Percentiles rank a stretch among this genome's conserved stretches.
These are phyloP conservation scores for Leersia perrieri DNA, from an alignment of 176 grass and related monocot genomes.

Conservation along the genomic window DNA sequence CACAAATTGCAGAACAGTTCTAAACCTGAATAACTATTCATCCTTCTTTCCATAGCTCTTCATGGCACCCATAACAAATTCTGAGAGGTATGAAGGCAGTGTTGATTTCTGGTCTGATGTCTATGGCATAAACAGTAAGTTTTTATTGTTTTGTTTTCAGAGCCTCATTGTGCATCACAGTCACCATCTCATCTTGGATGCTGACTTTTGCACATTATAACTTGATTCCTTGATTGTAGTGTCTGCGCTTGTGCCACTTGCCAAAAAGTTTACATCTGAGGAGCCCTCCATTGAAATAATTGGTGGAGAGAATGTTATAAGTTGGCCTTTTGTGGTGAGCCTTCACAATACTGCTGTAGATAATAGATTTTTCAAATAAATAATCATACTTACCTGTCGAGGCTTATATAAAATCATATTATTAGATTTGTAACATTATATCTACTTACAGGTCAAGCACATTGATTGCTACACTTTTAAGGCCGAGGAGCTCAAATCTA, in stretches of 20 bases:
- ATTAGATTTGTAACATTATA: conserved; percentile 2
- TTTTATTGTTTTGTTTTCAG: background rate
- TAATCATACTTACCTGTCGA: background rate
- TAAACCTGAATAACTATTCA: conserved; percentile 29
- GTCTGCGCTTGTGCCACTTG: conserved; percentile 81
- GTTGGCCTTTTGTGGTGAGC: conserved; percentile 87
- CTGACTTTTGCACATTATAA: background rate
- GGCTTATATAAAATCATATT: conserved; percentile 11
- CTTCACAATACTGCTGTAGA: background rate
- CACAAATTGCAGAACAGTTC: background rate
- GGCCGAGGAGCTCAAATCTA: conserved; percentile 68
- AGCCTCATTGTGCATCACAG: background rate
- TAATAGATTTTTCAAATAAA: conserved; percentile 3
- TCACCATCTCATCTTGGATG: background rate
- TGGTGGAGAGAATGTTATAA: conserved; percentile 87
- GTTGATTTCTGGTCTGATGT: conserved; percentile 92
- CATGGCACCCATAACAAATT: conserved; percentile 92
- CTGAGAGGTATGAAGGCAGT: conserved; percentile 67
- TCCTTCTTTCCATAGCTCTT: conserved; percentile 56
- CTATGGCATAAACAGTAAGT: conserved; percentile 93
- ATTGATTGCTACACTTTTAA: conserved; percentile 74
- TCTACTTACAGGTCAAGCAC: conserved; percentile 67
- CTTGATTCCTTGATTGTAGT: conserved; percentile 37
- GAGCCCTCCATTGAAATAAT: conserved; percentile 83
- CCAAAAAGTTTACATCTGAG: conserved; percentile 83